Percentiles rank a stretch among this genome's conserved stretches.
These are phyloP conservation scores for Solanum infundibuliforme DNA, from an alignment of 257 asterid species.

Conservation along the genomic window DNA sequence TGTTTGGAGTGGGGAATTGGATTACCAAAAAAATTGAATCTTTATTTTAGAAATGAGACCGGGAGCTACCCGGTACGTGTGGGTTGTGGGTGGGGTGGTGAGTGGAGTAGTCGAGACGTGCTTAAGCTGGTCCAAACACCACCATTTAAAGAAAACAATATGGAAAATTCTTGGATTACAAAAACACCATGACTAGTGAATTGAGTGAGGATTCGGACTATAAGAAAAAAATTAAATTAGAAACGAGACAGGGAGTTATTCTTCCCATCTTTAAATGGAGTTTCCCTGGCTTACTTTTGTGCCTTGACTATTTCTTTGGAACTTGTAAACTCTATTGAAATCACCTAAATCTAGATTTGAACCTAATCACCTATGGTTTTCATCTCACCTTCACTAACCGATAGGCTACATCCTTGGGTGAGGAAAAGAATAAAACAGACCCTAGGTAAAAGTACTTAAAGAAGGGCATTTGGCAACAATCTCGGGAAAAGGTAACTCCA, in stretches of 20 bases:
- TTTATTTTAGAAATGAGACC: background rate
- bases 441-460: background rate
- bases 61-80: background rate
- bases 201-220: background rate
- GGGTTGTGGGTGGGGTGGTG: background rate
- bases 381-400: background rate
- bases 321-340: background rate
- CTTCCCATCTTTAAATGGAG: background rate
- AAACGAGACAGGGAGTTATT: background rate
- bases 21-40: background rate
- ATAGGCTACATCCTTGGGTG: background rate
- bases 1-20: background rate
- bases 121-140: background rate
- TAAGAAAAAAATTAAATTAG: background rate
- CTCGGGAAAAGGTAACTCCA: background rate
- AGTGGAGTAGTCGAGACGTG: background rate
- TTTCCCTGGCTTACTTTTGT: background rate
- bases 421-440: background rate
- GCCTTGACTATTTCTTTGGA: background rate
- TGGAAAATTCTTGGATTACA: background rate
- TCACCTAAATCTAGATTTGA: background rate
- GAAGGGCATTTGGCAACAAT: background rate
- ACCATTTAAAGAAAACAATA: background rate
- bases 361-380: background rate
- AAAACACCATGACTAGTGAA: background rate